Base-by-base conservation (phyloP, 345 rosid genomes). In the Hirschfeldia incana region DNA sequence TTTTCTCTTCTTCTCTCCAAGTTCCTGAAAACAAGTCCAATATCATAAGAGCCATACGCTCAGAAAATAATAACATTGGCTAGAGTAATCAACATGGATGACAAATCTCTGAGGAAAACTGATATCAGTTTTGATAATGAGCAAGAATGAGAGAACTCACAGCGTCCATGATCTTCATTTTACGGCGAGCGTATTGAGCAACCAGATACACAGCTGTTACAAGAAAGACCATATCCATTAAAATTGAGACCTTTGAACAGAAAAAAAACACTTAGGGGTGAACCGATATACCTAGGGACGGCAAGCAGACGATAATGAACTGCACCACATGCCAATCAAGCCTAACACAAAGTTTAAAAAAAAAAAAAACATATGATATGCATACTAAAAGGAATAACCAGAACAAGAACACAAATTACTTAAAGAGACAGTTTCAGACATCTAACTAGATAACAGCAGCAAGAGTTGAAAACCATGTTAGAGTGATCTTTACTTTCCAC, bases 241-340 rank as follows among this genome's bases (percentile, higher is more conserved):
- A 15, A 73, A 55, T 9, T 69, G 15, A 13, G 9, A 70, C 12
- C 46, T 16, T 26, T 30, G 68, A 78, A 65, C 65, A 79, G 6
- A 44, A 13, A 78, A 57, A 44, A 13, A 79, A 57, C 30, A 70
- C 72, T 42, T 13, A 61, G 16, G 49, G 26, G 55, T 68, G 57
- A 68, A 53, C 2, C 2, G 7, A 15, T 6, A 78, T 9, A 94
- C 97, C 97, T 74, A 94, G 67, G 37, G 98, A 91, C 77, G 98
- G 98, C 92, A 91, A 75, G 89, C 94, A 92, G 78, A 83, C 94
- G 82, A 94, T 92, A 86, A 92, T 92, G 80, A 94, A 87, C 58
- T 94, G 95, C 78, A 94, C 98, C 80, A 91, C 89, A 87, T 94
- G 98, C 83, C 94, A 92, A 76, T 92, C 98, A 59, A 91, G 9